Percentiles rank a stretch among this genome's conserved stretches.
Evolutionary conservation across 2,329 filamentous ascomycete species (phyloP).

Genomic region (Monilinia laxa): DNA sequence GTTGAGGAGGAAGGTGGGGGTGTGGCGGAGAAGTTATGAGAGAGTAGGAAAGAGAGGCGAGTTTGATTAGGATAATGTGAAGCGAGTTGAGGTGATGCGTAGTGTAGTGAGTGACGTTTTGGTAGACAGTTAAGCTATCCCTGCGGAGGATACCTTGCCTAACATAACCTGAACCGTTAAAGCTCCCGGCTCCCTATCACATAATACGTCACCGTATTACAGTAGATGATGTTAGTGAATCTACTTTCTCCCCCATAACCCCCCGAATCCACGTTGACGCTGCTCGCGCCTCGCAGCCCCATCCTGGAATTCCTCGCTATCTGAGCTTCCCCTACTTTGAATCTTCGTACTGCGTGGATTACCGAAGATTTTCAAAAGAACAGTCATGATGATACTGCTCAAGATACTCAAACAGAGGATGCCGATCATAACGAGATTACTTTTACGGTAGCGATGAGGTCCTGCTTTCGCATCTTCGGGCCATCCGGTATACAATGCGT

Average conservation of each 20-base stretch:
- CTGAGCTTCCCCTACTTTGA: slow-evolving; percentile 41
- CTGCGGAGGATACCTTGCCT: not conserved
- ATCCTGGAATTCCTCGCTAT: slow-evolving; percentile 51
- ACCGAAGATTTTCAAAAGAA: slow-evolving; percentile 60
- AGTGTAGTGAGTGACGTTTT: not conserved
- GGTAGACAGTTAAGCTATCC: slow-evolving; percentile 32
- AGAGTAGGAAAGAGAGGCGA: not conserved
- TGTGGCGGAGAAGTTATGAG: not conserved
- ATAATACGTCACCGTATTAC: not conserved
- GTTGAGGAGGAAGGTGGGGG: not conserved
- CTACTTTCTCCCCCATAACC: slow-evolving; percentile 39
- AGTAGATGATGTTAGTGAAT: slow-evolving; percentile 12
- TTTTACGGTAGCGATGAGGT: slow-evolving; percentile 71
- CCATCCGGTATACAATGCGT: slow-evolving; percentile 88
- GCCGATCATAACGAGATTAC: slow-evolving; percentile 84
- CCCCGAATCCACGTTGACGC: slow-evolving; percentile 57
- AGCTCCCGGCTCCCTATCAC: slow-evolving; percentile 24
- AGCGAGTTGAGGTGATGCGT: not conserved
- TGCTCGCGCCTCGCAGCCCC: slow-evolving; percentile 60
- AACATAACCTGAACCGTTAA: slow-evolving; percentile 31
- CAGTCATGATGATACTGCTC: slow-evolving; percentile 67
- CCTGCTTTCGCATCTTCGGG: slow-evolving; percentile 69
- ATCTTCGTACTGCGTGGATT: slow-evolving; percentile 53
- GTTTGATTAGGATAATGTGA: not conserved
- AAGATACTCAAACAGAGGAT: slow-evolving; percentile 78